phyloP scores from a whole-genome alignment of 345 rosid genomes.

The Pelargonium nanum region DNA sequence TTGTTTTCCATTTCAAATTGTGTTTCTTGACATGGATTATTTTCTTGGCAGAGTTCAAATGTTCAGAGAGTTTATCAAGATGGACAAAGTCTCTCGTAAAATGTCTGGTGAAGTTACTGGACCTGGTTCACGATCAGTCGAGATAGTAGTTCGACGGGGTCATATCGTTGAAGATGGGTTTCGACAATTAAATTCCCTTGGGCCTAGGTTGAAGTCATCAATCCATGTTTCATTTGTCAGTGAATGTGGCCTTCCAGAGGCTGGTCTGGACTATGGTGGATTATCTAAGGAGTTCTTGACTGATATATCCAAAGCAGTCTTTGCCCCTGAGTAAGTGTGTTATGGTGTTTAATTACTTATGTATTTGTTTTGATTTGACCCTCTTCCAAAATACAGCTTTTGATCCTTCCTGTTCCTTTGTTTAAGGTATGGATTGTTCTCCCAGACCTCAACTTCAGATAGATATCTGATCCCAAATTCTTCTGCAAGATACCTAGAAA shows the following conservation, averaged over 20 bases:
- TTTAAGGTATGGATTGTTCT: constrained; percentile 75
- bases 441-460: constrained; percentile 77
- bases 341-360: constrained; percentile 7
- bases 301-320: constrained; percentile 85
- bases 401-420: constrained; percentile 9
- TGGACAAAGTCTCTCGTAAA: constrained; percentile 81
- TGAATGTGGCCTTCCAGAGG: constrained; percentile 94
- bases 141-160: constrained; percentile 84
- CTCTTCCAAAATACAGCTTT: neutral
- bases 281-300: constrained; percentile 92
- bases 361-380: constrained; percentile 8
- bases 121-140: constrained; percentile 74
- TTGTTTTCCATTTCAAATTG: constrained; percentile 7
- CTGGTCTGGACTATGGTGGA: constrained; percentile 98
- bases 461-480: constrained; percentile 79
- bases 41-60: constrained; percentile 68
- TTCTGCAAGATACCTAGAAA: constrained; percentile 73
- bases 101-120: constrained; percentile 82
- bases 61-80: constrained; percentile 83
- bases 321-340: constrained; percentile 80
- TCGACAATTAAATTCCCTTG: constrained; percentile 65
- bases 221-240: constrained; percentile 94
- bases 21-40: constrained; percentile 21
- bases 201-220: constrained; percentile 78
- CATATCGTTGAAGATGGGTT: constrained; percentile 94